Evolutionary conservation across 2,329 filamentous ascomycete species (phyloP).

Genomic region (Stachybotrys chlorohalonatus): DNA sequence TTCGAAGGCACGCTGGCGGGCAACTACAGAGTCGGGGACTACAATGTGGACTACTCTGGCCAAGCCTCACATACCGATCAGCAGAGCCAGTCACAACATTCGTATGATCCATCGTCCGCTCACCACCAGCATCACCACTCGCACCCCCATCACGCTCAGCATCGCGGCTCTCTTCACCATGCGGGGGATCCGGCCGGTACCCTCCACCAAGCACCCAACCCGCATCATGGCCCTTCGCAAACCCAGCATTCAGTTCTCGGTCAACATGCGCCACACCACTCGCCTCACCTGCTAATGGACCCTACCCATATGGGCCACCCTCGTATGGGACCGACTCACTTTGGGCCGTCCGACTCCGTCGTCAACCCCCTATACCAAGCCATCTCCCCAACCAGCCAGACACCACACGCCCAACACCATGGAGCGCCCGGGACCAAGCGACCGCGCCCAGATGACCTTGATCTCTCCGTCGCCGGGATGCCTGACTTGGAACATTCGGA

Average conservation of each 20-base stretch:
- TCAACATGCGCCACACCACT: slow-evolving; percentile 38
- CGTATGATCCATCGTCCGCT: slow-evolving; percentile 44
- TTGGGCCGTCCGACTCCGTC: slow-evolving; percentile 37
- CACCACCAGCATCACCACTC: background rate
- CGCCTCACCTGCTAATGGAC: slow-evolving; percentile 47
- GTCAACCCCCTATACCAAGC: slow-evolving; percentile 44
- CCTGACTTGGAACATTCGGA: slow-evolving; percentile 44
- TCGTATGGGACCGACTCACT: slow-evolving; percentile 45
- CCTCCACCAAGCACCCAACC: slow-evolving; percentile 34
- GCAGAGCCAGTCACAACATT: slow-evolving; percentile 54
- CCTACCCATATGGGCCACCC: slow-evolving; percentile 42
- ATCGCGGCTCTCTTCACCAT: slow-evolving; percentile 39
- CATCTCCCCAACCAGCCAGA: slow-evolving; percentile 30
- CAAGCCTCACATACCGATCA: slow-evolving; percentile 57
- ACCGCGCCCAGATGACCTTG: slow-evolving; percentile 48
- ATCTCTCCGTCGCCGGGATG: slow-evolving; percentile 42
- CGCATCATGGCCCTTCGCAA: slow-evolving; percentile 24
- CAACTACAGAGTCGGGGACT: slow-evolving; percentile 65
- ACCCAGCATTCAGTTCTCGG: slow-evolving; percentile 23
- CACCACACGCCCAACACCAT: slow-evolving; percentile 19
- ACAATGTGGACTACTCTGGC: slow-evolving; percentile 66
- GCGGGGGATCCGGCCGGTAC: slow-evolving; percentile 27
- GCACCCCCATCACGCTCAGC: slow-evolving; percentile 18
- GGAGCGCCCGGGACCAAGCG: slow-evolving; percentile 35
- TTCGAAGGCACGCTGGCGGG: slow-evolving; percentile 63